Base-by-base conservation (phyloP, 1,284 basidiomycete genomes). In the Microbotryum lychnidis-dioicae region DNA sequence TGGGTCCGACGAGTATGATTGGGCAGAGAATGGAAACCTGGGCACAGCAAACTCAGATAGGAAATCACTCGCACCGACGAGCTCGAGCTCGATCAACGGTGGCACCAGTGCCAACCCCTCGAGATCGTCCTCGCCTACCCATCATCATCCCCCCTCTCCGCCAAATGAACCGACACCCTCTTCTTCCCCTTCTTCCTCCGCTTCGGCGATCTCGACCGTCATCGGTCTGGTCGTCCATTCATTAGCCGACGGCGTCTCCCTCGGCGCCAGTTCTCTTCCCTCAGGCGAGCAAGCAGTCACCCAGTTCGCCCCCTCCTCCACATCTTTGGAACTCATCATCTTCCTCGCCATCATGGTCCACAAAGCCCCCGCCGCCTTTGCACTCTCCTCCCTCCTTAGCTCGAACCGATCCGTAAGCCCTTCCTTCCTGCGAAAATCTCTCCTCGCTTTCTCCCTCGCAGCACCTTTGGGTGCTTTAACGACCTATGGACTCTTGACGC, bases 341-440 rank as follows among this genome's bases (percentile, higher is more conserved):
- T 94, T 96, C 73, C 72, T 93, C 33, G 91, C 92, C 2, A 82
- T 96, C 42, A 80, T 90, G 50, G 79, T 94, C 10, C 91, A 96
- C 76, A 96, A 94, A 81, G 87, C 69, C 7, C 71, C 71, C 1
- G 69, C 70, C 31, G 71, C 71, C 3, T 72, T 71, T 46, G 71
- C 68, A 3, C 57, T 72, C 6, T 66, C 65, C 21, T 56, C 57
- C 25, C 60, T 72, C 20, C 61, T 72, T 33, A 21, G 61, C 10
- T 54, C 67, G 9, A 54, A 60, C 16, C 53, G 57, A 10, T 61
- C 63, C 20, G 50, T 44, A n/a, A 54, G 44, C 14, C 48, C 44
- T 12, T 33, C 58, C 6, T 66, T 68, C 37, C 58, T 66, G 5
- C 53, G 63, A 6, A 44, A 54, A 20, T 50, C 61, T 14, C 50